Percentiles rank a stretch among this genome's conserved stretches.
phyloP scores from a whole-genome alignment of 208 protist species.

The Naegleria lovaniensis region DNA sequence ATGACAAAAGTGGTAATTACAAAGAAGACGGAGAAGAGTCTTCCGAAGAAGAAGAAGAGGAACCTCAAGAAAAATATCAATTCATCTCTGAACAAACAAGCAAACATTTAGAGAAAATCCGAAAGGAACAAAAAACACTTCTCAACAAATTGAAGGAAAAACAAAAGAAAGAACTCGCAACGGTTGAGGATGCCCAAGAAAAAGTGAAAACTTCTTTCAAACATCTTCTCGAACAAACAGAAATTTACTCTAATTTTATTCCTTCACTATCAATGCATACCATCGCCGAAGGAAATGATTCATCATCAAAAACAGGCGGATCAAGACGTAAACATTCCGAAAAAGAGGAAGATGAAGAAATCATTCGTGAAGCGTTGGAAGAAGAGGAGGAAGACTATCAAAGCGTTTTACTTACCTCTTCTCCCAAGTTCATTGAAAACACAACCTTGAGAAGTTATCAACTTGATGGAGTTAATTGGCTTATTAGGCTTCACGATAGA shows the following conservation, averaged over 20 bases:
- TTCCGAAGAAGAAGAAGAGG: background rate
- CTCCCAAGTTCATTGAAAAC: constrained; percentile 22
- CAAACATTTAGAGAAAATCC: background rate
- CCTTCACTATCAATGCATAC: background rate
- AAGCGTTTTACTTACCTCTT: background rate
- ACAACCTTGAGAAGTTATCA: constrained; percentile 91
- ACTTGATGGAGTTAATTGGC: constrained; percentile 96
- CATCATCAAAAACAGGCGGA: background rate
- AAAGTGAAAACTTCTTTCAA: constrained; percentile 6
- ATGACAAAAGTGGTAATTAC: constrained; percentile 11
- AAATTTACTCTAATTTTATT: constrained; percentile 29
- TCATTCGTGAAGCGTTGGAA: background rate
- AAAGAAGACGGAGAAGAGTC: background rate
- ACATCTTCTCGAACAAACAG: constrained; percentile 27
- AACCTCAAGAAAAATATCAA: background rate
- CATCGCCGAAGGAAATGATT: background rate
- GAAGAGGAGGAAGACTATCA: background rate
- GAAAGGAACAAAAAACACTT: background rate
- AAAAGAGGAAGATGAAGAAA: constrained; percentile 28
- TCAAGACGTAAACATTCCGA: background rate
- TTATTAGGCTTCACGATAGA: constrained; percentile 86
- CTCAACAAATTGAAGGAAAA: background rate
- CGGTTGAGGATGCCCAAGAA: background rate
- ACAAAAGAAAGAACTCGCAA: background rate
- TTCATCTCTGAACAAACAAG: background rate